These are phyloP conservation scores for Mucor sp. DNA, from an alignment of 371 early-diverging fungal species.

Conservation along the genomic window DNA sequence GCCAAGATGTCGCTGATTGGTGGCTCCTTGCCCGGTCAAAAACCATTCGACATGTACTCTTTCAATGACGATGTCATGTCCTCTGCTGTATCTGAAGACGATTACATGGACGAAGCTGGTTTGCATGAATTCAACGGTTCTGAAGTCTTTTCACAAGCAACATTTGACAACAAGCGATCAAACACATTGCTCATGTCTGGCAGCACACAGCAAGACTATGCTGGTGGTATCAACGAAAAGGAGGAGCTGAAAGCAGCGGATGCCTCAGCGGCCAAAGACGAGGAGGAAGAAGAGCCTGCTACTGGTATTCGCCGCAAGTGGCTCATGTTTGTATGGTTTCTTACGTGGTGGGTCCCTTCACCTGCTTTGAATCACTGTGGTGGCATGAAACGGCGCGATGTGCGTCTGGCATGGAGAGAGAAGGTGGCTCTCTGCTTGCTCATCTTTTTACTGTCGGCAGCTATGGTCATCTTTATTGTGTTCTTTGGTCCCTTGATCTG, in stretches of 20 bases:
- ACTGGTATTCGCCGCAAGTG: slow-evolving; percentile 60
- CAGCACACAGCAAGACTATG: neutral
- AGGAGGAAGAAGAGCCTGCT: slow-evolving; percentile 31
- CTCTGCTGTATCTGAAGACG: slow-evolving; percentile 37
- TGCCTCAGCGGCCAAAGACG: slow-evolving; percentile 31
- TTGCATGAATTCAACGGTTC: slow-evolving; percentile 25
- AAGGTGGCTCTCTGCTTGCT: slow-evolving; percentile 86
- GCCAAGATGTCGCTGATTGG: slow-evolving; percentile 34
- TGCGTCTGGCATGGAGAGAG: slow-evolving; percentile 91
- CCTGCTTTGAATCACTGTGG: slow-evolving; percentile 59
- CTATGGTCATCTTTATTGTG: slow-evolving; percentile 83
- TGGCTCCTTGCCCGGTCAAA: slow-evolving; percentile 13
- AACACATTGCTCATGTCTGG: neutral
- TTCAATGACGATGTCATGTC: slow-evolving; percentile 40
- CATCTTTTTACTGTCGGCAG: slow-evolving; percentile 71
- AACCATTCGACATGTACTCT: slow-evolving; percentile 34
- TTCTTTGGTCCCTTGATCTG: slow-evolving; percentile 83
- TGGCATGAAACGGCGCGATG: slow-evolving; percentile 71
- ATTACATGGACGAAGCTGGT: slow-evolving; percentile 26
- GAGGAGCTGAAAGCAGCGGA: neutral
- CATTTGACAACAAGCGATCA: slow-evolving; percentile 23
- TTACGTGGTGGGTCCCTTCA: slow-evolving; percentile 86
- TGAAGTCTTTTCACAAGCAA: slow-evolving; percentile 24
- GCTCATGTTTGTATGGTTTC: slow-evolving; percentile 74
- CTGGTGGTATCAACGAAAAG: neutral